Evolutionary conservation across 139 green algal species (phyloP).

Genomic region (Desmodesmus armatus): DNA sequence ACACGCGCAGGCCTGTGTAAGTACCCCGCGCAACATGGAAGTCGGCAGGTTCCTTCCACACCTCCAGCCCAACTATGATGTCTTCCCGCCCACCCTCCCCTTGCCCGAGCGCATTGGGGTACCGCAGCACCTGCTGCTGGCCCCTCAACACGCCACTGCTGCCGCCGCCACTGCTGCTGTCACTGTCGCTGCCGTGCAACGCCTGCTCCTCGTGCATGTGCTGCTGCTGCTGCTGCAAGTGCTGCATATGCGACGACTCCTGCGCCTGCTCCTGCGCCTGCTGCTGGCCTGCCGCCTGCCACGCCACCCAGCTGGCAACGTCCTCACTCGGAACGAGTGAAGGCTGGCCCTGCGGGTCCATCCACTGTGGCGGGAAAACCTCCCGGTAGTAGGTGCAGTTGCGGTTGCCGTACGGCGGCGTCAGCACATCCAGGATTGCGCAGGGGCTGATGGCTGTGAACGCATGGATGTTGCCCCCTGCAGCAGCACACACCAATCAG

Average conservation of each 20-base stretch:
- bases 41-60: slow-evolving; percentile 35
- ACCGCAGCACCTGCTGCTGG: neutral
- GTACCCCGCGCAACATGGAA: slow-evolving; percentile 29
- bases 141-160: neutral
- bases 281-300: slow-evolving; percentile 4
- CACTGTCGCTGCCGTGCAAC: neutral
- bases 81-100: slow-evolving; percentile 9
- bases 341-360: slow-evolving; percentile 19
- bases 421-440: slow-evolving; percentile 93
- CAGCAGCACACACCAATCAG: neutral
- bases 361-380: slow-evolving; percentile 33
- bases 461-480: slow-evolving; percentile 93
- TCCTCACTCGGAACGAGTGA: slow-evolving; percentile 29
- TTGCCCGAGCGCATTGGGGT: neutral
- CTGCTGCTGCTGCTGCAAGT: neutral
- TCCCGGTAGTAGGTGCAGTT: slow-evolving; percentile 89
- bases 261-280: neutral
- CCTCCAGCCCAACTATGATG: slow-evolving; percentile 30
- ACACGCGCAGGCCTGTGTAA: slow-evolving; percentile 26
- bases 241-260: no score
- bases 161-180: neutral
- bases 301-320: slow-evolving; percentile 28
- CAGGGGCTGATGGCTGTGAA: slow-evolving; percentile 87
- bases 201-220: neutral
- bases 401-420: slow-evolving; percentile 81